A percentile compares a stretch with the other conserved stretches of the same genome.
Evolutionary conservation across 208 protist genomes (phyloP).

Genomic region (Borovskyia barvae): DNA sequence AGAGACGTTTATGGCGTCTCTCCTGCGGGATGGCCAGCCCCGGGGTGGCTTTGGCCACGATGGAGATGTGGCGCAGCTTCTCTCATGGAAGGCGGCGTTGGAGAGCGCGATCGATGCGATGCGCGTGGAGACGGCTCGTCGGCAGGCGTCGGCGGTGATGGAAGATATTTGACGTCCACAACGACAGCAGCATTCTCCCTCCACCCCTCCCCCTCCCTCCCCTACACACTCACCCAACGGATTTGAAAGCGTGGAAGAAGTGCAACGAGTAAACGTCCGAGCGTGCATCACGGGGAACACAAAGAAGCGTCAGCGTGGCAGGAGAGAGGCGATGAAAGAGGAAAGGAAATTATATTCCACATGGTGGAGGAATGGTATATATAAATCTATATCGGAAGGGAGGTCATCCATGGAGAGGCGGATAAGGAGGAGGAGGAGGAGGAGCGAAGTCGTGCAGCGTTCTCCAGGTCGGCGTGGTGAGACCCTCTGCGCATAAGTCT

Average conservation of each 20-base stretch:
- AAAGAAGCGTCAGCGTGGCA: background rate
- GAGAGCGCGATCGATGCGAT: conserved; percentile 51
- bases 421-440: too few species aligned
- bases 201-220: background rate
- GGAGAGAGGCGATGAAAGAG: too few species aligned
- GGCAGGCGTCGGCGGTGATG: conserved; percentile 46
- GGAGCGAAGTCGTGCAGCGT: too few species aligned
- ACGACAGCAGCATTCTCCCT: background rate
- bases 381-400: too few species aligned
- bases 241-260: too few species aligned
- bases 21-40: conserved; percentile 30
- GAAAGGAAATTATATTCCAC: too few species aligned
- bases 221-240: background rate
- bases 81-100: conserved; percentile 37
- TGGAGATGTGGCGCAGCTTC: conserved; percentile 49
- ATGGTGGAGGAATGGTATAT: too few species aligned
- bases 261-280: too few species aligned
- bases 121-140: conserved; percentile 41
- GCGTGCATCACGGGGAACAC: too few species aligned
- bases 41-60: conserved; percentile 42
- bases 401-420: too few species aligned
- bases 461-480: too few species aligned
- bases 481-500: too few species aligned
- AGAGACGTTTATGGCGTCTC: conserved; percentile 15
- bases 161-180: conserved; percentile 24